These are phyloP conservation scores for Hebeloma cylindrosporum DNA, from an alignment of 768 basidiomycete genomes.

Conservation along the genomic window DNA sequence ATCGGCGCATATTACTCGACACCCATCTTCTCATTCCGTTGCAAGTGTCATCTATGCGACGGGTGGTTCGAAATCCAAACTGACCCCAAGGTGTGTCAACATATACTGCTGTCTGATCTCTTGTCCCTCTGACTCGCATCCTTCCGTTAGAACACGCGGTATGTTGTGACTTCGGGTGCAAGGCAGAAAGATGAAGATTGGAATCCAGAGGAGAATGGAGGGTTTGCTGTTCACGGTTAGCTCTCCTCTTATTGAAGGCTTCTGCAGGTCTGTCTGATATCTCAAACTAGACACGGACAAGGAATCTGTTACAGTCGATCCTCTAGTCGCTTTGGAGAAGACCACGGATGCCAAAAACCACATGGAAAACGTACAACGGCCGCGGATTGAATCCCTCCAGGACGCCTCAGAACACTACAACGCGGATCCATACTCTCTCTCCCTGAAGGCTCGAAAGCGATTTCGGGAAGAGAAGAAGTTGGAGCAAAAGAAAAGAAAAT, in stretches of 20 bases:
- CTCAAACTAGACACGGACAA: slow-evolving; percentile 53
- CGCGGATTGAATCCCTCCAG: slow-evolving; percentile 81
- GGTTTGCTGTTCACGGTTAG: slow-evolving; percentile 84
- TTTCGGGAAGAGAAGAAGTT: slow-evolving; percentile 89
- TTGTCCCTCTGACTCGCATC: not conserved
- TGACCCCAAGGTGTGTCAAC: slow-evolving; percentile 77
- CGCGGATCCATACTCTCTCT: slow-evolving; percentile 84
- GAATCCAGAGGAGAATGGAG: slow-evolving; percentile 96
- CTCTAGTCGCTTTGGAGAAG: slow-evolving; percentile 88
- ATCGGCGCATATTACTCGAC: slow-evolving; percentile 94
- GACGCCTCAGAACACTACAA: slow-evolving; percentile 75
- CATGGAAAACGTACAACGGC: slow-evolving; percentile 70
- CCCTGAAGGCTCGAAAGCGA: slow-evolving; percentile 68
- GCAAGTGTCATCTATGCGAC: slow-evolving; percentile 95
- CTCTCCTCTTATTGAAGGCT: not conserved
- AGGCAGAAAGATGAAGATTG: slow-evolving; percentile 94
- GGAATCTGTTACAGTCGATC: slow-evolving; percentile 66
- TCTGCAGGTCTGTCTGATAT: not conserved
- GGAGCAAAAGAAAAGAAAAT: slow-evolving; percentile 61
- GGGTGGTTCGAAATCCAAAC: slow-evolving; percentile 99
- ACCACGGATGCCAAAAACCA: slow-evolving; percentile 74
- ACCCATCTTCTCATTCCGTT: slow-evolving; percentile 91
- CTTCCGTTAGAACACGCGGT: slow-evolving; percentile 98
- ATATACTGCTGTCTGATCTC: not conserved
- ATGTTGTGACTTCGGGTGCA: slow-evolving; percentile 92